A percentile compares a stretch with the other conserved stretches of the same genome.
These are phyloP conservation scores for Talaromyces sp. DNA, from an alignment of 2,329 filamentous ascomycete genomes.

Conservation along the genomic window DNA sequence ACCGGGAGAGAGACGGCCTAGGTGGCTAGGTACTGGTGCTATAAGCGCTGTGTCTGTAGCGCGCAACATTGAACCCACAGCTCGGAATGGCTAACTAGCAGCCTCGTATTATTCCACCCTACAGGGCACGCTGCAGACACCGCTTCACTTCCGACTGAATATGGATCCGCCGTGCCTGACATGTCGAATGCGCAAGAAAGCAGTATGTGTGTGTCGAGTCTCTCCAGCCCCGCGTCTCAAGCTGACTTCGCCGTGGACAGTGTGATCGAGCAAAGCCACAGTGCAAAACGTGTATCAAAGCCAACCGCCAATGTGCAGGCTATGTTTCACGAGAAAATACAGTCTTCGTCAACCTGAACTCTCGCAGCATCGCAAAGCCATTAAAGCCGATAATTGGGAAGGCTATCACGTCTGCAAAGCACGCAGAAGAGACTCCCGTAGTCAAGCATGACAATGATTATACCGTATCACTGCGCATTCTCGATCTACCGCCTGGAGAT, in stretches of 20 bases:
- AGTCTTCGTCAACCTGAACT: slow-evolving; percentile 9
- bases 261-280: slow-evolving; percentile 5
- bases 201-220: not conserved
- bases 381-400: slow-evolving; percentile 6
- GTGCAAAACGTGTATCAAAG: slow-evolving; percentile 3
- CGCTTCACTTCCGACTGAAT: not conserved
- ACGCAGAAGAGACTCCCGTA: not conserved
- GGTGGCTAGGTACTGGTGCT: not conserved
- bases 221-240: not conserved
- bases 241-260: not conserved
- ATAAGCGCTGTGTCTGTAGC: not conserved
- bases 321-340: not conserved
- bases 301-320: slow-evolving; percentile 6
- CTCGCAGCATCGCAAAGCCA: not conserved
- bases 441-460: not conserved
- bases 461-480: slow-evolving; percentile 1
- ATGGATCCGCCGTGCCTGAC: not conserved
- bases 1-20: not conserved
- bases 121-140: not conserved
- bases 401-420: not conserved
- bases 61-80: not conserved
- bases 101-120: not conserved
- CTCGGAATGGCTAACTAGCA: not conserved
- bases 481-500: slow-evolving; percentile 5
- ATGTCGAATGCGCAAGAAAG: not conserved